Conservation (phyloP, 306 rosid genomes). For the Acacia confusa region DNA sequence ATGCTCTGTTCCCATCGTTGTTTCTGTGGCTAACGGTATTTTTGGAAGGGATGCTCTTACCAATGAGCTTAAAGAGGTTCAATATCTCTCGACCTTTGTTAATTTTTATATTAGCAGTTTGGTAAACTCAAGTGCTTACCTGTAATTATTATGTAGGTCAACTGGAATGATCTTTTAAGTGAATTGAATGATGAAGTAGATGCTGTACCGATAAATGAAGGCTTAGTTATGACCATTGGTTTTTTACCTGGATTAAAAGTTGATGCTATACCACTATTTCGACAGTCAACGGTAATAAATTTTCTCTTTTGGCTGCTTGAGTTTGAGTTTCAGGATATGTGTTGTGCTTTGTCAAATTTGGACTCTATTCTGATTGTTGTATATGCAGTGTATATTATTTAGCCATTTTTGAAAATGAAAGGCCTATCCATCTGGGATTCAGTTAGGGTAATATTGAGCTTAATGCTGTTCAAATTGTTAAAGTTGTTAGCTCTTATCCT, state of each 20-base stretch:
- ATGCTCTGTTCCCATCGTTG: constrained; percentile 45
- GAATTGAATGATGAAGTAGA: constrained; percentile 30
- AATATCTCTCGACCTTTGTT: not conserved
- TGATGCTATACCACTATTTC: constrained; percentile 58
- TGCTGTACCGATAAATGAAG: constrained; percentile 43
- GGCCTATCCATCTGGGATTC: not conserved
- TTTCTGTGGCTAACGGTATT: constrained; percentile 55
- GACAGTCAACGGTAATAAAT: constrained; percentile 37
- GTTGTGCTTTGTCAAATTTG: not conserved
- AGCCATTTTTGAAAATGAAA: constrained; percentile 12
- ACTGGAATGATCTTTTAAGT: constrained; percentile 47
- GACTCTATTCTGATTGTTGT: not conserved
- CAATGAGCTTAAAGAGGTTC: constrained; percentile 69
- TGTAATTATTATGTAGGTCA: constrained; percentile 44
- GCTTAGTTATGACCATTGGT: constrained; percentile 67
- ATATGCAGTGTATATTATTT: not conserved
- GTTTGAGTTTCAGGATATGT: not conserved
- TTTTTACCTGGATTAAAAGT: constrained; percentile 72
- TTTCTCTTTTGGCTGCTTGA: constrained; percentile 1
- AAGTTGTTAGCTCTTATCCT: constrained; percentile 20
- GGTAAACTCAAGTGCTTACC: constrained; percentile 14
- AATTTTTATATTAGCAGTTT: constrained; percentile 14
- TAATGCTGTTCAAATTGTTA: constrained; percentile 7
- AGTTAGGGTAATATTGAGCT: not conserved
- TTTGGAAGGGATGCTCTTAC: constrained; percentile 63